Evolutionary conservation across 345 rosid genomes (phyloP), one percentile per base, ranked within the genome.

Genomic region (Lenwebbia sp.): DNA sequence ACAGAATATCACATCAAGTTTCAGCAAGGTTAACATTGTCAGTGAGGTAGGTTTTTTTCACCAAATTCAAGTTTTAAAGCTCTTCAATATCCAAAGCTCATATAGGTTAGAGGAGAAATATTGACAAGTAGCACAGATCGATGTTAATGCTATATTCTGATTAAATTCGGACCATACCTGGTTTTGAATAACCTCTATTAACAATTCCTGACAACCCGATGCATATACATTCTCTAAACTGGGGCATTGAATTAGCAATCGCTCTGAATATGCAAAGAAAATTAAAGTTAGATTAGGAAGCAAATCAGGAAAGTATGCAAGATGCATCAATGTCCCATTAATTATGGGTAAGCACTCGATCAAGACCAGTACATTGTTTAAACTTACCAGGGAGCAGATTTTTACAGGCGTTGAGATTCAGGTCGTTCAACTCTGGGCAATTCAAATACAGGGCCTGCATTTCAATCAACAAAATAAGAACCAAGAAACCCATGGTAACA

Each of bases 191-290:
- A 94, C 93, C 87, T 88, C 91, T 33, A 93, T 86, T 86, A 98
- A 89, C 87, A 90, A 89, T 60, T 91, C 92, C 88, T 90, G 94
- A 85, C 99, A 96, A 21, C 95, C 99, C 19, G 93, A 92, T 82
- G 96, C 99, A 88, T 98, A 94, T 82, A 98, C 97, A 85, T 89
- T 88, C 85, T 95, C 90, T 83, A 98, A 90, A 85, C 91, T 93
- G 82, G 98, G 98, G 90, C 99, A 98, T 44, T 96, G 99, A 83
- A 98, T 93, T n/a, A 93, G 91, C 90, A 96, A 85, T 86, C 95
- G 95, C 85, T 96, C 96, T 88, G 94, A 85, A 37, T 28, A 78
- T 28, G 53, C 26, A 83, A 76, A 52, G 47, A 25, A 83, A 49
- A 51, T 30, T 21, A 33, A 25, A 52, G n/a, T 40, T 60, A 85